Evolutionary conservation across 345 rosid species (phyloP).

Genomic region (Populus nigra): DNA sequence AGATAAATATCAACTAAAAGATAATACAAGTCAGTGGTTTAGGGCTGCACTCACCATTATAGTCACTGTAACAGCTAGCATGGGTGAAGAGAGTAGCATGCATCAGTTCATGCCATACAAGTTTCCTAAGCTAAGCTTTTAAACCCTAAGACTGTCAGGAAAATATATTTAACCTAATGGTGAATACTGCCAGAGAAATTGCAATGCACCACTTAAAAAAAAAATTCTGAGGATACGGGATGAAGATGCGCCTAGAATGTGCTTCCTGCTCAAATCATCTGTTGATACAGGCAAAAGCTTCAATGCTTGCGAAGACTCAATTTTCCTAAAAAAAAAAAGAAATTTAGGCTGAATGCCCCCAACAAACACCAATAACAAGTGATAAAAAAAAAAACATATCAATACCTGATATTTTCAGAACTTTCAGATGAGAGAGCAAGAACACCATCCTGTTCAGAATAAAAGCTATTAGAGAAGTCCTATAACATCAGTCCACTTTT

Average conservation of each 20-base stretch:
- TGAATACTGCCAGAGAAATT: neutral
- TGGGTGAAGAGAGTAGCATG: neutral
- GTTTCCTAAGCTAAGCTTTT: neutral
- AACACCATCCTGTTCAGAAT: conserved; percentile 52
- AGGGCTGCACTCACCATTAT: neutral
- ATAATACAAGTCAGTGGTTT: neutral
- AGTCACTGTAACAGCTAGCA: neutral
- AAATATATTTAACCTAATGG: neutral
- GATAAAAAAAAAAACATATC: conserved; percentile 2
- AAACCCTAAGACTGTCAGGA: neutral
- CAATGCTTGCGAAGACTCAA: conserved; percentile 57
- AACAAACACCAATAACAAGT: conserved; percentile 7
- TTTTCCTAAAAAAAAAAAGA: conserved; percentile 54
- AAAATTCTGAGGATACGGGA: conserved; percentile 69
- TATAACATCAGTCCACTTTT: conserved; percentile 1
- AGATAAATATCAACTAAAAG: neutral
- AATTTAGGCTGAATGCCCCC: conserved; percentile 14
- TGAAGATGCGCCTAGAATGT: conserved; percentile 54
- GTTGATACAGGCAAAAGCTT: conserved; percentile 68
- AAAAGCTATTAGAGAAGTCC: conserved; percentile 22
- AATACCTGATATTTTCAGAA: conserved; percentile 58
- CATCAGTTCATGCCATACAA: neutral
- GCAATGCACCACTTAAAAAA: neutral
- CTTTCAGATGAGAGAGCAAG: conserved; percentile 49
- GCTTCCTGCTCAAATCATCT: conserved; percentile 77